Conservation (phyloP, 257 asterid genomes). For the Fraxinus excelsior region DNA sequence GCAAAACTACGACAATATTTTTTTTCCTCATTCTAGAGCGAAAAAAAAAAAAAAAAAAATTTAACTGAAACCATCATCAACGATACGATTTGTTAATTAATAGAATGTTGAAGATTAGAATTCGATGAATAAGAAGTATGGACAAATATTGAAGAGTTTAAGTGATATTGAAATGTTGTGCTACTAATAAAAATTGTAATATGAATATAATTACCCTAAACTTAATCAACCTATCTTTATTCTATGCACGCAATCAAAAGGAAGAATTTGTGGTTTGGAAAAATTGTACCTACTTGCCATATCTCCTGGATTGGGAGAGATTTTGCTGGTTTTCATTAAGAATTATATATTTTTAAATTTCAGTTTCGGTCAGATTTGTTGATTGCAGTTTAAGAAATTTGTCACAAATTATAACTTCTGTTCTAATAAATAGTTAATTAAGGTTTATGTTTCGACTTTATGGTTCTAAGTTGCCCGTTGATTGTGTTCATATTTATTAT, state of each 20-base stretch:
- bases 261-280: background rate
- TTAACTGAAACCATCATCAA: no score
- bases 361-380: background rate
- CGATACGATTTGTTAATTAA: no score
- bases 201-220: no score
- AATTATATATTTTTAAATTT: background rate
- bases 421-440: background rate
- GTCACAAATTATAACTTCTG: background rate
- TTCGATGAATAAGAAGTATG: no score
- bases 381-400: slow-evolving; percentile 1
- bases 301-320: background rate
- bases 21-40: no score
- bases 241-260: background rate
- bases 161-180: no score
- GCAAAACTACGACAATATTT: no score
- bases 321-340: background rate
- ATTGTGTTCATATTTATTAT: background rate
- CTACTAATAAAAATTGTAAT: no score
- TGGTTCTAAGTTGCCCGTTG: background rate
- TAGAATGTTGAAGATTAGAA: no score
- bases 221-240: no score
- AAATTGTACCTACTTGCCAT: background rate
- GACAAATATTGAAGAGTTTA: no score
- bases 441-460: background rate
- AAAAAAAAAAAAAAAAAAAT: no score